Conservation (phyloP, 2,329 filamentous ascomycete genomes). For the Fusarium subtropicale region DNA sequence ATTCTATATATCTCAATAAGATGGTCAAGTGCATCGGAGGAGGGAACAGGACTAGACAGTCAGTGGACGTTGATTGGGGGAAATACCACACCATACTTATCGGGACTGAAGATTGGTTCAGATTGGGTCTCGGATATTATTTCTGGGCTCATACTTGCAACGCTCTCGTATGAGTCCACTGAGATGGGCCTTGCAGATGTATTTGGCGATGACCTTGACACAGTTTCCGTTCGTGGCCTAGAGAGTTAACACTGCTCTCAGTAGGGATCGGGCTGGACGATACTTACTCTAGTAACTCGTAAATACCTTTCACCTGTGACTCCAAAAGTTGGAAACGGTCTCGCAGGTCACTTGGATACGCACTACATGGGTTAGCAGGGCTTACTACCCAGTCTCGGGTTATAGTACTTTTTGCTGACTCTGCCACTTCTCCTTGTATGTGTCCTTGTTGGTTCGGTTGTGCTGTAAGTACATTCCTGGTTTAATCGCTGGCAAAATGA, state of each 20-base stretch:
- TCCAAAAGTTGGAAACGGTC: slow-evolving; percentile 9
- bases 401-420: not conserved
- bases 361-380: not conserved
- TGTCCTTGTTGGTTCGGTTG: not conserved
- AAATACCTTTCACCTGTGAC: slow-evolving; percentile 10
- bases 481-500: slow-evolving; percentile 10
- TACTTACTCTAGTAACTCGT: slow-evolving; percentile 5
- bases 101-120: not conserved
- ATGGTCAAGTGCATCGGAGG: not conserved
- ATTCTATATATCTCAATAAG: slow-evolving; percentile 9
- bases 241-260: not conserved
- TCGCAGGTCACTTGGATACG: not conserved
- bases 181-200: not conserved
- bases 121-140: not conserved
- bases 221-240: not conserved
- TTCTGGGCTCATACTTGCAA: not conserved
- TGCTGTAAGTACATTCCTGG: slow-evolving; percentile 3
- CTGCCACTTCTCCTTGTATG: not conserved
- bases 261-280: fast-evolving
- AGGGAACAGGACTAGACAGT: not conserved
- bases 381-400: fast-evolving
- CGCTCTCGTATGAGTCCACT: not conserved
- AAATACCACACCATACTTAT: not conserved
- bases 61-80: fast-evolving
- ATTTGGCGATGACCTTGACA: not conserved